Percentiles rank a stretch among this genome's conserved stretches.
Conservation (phyloP, 805 yeast genomes). For the Saccharomycopsis sp. region DNA sequence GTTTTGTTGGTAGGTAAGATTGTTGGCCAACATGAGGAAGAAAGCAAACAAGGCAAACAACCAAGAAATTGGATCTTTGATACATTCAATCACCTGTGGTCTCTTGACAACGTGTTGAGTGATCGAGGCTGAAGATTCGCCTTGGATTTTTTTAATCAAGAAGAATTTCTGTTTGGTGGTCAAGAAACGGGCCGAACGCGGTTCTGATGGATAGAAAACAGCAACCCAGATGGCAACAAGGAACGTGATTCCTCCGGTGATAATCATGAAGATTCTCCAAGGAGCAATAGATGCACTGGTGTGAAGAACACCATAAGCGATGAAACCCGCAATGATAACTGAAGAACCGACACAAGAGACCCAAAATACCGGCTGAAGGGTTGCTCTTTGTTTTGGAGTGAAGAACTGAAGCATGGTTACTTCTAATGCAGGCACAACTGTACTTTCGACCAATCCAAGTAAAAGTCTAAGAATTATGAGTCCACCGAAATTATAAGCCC, state of each 20-base stretch:
- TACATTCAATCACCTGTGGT: constrained; percentile 43
- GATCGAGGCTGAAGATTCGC: constrained; percentile 34
- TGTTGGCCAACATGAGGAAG: constrained; percentile 44
- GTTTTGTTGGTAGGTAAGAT: constrained; percentile 44
- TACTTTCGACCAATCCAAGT: constrained; percentile 42
- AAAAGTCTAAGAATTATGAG: constrained; percentile 27
- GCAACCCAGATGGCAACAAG: constrained; percentile 30
- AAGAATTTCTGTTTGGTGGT: constrained; percentile 44
- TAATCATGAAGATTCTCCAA: constrained; percentile 53
- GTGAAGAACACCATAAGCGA: constrained; percentile 34
- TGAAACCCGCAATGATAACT: constrained; percentile 38
- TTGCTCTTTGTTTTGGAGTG: constrained; percentile 36
- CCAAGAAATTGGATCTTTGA: constrained; percentile 45
- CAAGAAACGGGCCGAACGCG: constrained; percentile 44
- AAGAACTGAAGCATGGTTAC: constrained; percentile 39
- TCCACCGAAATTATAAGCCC: constrained; percentile 28
- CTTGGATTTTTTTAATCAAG: constrained; percentile 40
- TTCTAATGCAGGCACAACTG: constrained; percentile 38
- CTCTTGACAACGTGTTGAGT: constrained; percentile 43
- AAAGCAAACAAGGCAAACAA: constrained; percentile 30
- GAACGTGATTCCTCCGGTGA: constrained; percentile 50
- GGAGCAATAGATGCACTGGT: constrained; percentile 25
- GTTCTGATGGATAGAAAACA: constrained; percentile 49
- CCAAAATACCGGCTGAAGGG: constrained; percentile 41
- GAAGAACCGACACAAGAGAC: constrained; percentile 37